Base-by-base conservation (phyloP, 345 rosid genomes). In the Moricandia arvensis region DNA sequence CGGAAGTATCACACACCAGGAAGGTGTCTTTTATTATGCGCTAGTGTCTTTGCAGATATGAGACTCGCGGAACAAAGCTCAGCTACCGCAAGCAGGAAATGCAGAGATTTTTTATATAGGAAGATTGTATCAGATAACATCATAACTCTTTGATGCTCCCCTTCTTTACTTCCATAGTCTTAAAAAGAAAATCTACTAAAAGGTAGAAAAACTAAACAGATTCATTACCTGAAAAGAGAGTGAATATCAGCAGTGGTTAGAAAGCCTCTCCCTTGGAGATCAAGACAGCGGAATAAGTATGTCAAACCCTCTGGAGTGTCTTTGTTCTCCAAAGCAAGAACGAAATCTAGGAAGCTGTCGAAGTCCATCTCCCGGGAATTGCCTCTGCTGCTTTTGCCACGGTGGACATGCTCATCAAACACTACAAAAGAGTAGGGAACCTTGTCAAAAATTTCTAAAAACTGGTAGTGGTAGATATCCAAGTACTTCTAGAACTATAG, bases 301-400 rank as follows among this genome's bases (percentile, higher is more conserved):
- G 96, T 91, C 67, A 95, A 85, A 18, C 98, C 99, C 83, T 93
- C 99, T 4, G 99, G 91, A 59, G 98, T 89, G 82, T 96, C 99
- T 77, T 93, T 96, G 85, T 93, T 96, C 78, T 96, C 99, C 73
- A 89, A 83, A 73, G 99, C 97, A 70, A 95, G 87, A 76, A 95
- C 97, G 72, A 95, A 95, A 84, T 89, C 98, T 0, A 95, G 90
- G 82, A 93, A 95, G 63, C 97, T 90, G 75, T 88, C 90, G 18
- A 92, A 92, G 60, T 95, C 98, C 99, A 95, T 95, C 85, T 95
- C 99, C 74, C 99, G 77, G 57, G 92, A 55, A 80, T 85, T 89
- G 62, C 85, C 87, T 64, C 88, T 83, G 2, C 87, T 84, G 68
- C 53, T 85, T 82, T 90, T 93, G 49, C 91, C 88, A 49, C 91